These are phyloP conservation scores for Pythium angustatum DNA, from an alignment of 352 stramenopile genomes.

Conservation along the genomic window DNA sequence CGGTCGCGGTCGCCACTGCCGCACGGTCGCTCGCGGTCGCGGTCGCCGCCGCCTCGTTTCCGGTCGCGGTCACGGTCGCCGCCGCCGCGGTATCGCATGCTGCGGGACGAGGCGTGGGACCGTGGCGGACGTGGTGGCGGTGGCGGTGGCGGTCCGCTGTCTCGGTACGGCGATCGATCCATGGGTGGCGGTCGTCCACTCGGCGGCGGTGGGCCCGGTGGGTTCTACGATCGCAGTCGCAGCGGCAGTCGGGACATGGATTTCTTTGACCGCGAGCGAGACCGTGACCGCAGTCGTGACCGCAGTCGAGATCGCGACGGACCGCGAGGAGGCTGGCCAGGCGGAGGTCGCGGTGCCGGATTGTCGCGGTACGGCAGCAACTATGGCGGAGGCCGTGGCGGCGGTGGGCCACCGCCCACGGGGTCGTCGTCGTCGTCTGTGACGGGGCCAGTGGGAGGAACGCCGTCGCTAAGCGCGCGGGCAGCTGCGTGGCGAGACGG, in stretches of 20 bases:
- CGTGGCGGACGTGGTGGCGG: constrained; percentile 23
- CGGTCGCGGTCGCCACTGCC: constrained; percentile 43
- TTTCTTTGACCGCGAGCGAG: constrained; percentile 28
- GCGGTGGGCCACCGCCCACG: background rate
- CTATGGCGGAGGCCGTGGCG: constrained; percentile 20
- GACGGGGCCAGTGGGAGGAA: background rate
- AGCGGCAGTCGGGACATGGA: constrained; percentile 24
- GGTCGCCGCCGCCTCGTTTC: constrained; percentile 38
- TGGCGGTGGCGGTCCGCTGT: constrained; percentile 13
- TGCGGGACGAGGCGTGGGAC: constrained; percentile 33
- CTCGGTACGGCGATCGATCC: constrained; percentile 31
- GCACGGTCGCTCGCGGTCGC: constrained; percentile 35
- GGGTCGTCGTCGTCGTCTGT: constrained; percentile 3
- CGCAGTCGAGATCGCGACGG: constrained; percentile 21
- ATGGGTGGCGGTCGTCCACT: constrained; percentile 23
- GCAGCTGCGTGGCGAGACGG: constrained; percentile 23
- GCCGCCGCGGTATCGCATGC: constrained; percentile 51
- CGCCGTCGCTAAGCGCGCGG: background rate
- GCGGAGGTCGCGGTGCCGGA: constrained; percentile 5
- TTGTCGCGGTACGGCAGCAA: constrained; percentile 27
- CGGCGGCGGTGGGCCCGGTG: constrained; percentile 24
- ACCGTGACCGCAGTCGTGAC: constrained; percentile 24
- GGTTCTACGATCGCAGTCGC: constrained; percentile 35
- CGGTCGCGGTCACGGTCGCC: constrained; percentile 57
- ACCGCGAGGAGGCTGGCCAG: constrained; percentile 13